phyloP scores from a whole-genome alignment of 1,284 basidiomycete species.

The Rhodotorula sp. region DNA sequence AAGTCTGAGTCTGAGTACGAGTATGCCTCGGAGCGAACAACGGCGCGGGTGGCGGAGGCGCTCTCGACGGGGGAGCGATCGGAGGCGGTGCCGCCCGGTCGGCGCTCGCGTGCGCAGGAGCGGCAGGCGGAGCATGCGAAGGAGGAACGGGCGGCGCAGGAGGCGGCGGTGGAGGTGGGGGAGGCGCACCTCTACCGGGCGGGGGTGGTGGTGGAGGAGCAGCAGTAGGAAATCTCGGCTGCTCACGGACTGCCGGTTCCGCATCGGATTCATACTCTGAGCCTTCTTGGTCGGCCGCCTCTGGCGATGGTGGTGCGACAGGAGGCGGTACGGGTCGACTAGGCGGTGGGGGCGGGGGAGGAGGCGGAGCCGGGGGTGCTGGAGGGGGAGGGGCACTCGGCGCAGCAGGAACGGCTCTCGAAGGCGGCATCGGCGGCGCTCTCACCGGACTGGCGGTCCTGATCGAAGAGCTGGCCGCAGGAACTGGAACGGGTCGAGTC shows the following conservation, averaged over 20 bases:
- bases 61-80: neutral
- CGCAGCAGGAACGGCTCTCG: neutral
- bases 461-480: neutral
- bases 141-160: constrained; percentile 13
- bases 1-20: neutral
- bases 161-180: too few relatives aligned
- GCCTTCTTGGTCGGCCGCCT: neutral
- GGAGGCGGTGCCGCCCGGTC: neutral
- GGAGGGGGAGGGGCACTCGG: constrained; percentile 1
- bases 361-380: neutral
- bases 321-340: neutral
- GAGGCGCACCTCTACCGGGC: too few relatives aligned
- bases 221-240: neutral
- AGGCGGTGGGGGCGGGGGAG: constrained; percentile 7
- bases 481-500: neutral
- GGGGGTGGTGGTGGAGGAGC: neutral
- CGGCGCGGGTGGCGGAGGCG: constrained; percentile 16
- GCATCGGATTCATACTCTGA: too few relatives aligned
- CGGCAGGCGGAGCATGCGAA: neutral
- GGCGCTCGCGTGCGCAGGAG: neutral
- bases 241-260: too few relatives aligned
- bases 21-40: neutral
- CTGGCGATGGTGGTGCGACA: neutral
- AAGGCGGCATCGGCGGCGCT: neutral
- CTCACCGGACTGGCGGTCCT: neutral